phyloP scores from a whole-genome alignment of 441 rosid genomes.

The Brassica hybrid region DNA sequence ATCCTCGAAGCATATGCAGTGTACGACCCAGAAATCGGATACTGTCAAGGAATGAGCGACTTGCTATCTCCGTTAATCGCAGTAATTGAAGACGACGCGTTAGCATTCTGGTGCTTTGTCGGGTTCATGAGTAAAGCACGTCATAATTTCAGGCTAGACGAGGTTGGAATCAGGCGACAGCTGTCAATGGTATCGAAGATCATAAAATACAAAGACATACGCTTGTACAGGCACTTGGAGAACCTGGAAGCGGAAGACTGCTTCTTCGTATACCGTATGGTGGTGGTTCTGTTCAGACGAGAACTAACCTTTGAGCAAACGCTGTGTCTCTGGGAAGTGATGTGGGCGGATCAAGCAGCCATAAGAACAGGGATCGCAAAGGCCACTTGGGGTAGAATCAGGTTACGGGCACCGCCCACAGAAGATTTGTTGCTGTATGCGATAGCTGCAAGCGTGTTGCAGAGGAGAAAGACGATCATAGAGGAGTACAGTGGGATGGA shows the following conservation, averaged over 20 bases:
- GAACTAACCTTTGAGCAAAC: conserved; percentile 86
- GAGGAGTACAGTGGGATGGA: conserved; percentile 53
- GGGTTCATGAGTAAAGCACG: conserved; percentile 94
- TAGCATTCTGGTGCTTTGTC: conserved; percentile 92
- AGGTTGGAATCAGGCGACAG: conserved; percentile 86
- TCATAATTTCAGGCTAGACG: conserved; percentile 89
- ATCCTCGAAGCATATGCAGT: conserved; percentile 91
- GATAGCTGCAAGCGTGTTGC: conserved; percentile 89
- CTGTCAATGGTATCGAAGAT: conserved; percentile 76
- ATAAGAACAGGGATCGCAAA: conserved; percentile 75
- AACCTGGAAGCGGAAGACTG: conserved; percentile 90
- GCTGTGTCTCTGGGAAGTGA: conserved; percentile 89
- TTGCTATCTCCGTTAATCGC: conserved; percentile 77
- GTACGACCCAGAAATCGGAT: conserved; percentile 88
- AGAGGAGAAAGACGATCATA: conserved; percentile 83
- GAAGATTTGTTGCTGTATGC: conserved; percentile 92
- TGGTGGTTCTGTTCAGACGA: conserved; percentile 88
- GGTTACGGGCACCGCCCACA: conserved; percentile 82
- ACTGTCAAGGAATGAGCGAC: conserved; percentile 98
- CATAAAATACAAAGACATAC: conserved; percentile 75
- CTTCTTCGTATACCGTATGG: conserved; percentile 93
- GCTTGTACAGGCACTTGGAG: conserved; percentile 81
- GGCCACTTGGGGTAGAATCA: conserved; percentile 77
- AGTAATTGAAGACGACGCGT: conserved; percentile 68
- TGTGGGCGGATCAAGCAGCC: conserved; percentile 98